phyloP scores from a whole-genome alignment of 1,139 yeast genomes.

The Saccharomyces pastorianus region DNA sequence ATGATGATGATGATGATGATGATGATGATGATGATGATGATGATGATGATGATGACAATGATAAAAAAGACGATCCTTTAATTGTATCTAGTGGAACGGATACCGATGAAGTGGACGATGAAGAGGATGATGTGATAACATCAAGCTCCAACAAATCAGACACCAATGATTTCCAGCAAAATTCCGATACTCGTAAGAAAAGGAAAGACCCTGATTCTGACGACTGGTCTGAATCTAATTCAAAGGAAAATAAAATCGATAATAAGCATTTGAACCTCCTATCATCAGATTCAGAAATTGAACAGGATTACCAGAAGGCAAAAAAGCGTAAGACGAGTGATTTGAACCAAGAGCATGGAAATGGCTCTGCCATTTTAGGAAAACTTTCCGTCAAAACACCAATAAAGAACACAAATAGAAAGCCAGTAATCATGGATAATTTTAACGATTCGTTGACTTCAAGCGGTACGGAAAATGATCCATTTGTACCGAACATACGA shows the following conservation, averaged over 20 bases:
- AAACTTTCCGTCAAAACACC: not conserved
- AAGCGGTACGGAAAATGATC: not conserved
- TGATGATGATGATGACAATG: not conserved
- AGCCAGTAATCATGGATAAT: not conserved
- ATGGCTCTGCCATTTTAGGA: not conserved
- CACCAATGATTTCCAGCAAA: not conserved
- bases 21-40: not conserved
- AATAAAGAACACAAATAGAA: not conserved
- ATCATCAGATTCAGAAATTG: not conserved
- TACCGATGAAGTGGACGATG: conserved; percentile 2
- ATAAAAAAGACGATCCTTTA: not conserved
- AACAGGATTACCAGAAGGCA: not conserved
- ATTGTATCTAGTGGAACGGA: not conserved
- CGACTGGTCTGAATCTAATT: not conserved
- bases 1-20: not conserved
- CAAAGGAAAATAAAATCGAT: not conserved
- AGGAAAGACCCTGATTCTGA: not conserved
- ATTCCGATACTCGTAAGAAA: not conserved
- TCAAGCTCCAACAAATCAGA: not conserved
- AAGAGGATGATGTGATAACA: not conserved
- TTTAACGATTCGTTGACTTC: not conserved
- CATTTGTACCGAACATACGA: not conserved
- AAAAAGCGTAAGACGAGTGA: conserved; percentile 17
- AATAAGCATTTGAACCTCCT: not conserved
- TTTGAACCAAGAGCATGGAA: not conserved